phyloP scores from a whole-genome alignment of 306 rosid species.

The Cucurbita pepo region DNA sequence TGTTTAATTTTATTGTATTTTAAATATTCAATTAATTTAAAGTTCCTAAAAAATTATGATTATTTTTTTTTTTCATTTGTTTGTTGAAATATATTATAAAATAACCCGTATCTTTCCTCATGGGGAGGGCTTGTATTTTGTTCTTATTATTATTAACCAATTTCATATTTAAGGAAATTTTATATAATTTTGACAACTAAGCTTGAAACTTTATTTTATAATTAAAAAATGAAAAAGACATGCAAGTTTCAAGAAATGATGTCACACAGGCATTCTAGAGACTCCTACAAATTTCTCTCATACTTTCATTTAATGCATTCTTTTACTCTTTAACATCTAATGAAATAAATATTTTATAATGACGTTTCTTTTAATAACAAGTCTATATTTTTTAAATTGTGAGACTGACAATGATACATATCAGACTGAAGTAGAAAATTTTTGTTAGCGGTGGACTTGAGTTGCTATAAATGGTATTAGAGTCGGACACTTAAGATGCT shows the following conservation, averaged over 20 bases:
- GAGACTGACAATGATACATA: no score
- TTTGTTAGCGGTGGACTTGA: no score
- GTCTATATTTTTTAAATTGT: no score
- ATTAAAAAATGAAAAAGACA: no score
- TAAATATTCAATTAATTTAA: no score
- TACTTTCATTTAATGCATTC: background rate
- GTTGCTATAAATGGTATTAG: no score
- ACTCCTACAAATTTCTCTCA: background rate
- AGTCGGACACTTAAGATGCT: no score
- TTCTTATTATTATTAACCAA: background rate
- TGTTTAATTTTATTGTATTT: no score
- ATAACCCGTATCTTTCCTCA: background rate
- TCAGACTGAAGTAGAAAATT: no score
- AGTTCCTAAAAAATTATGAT: background rate
- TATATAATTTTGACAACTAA: no score
- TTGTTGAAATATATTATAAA: background rate
- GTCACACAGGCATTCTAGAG: background rate
- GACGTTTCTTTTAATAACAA: no score
- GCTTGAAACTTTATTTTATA: no score
- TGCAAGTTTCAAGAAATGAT: background rate
- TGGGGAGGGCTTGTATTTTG: background rate
- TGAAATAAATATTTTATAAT: background rate
- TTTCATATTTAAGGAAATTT: background rate
- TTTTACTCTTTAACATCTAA: background rate
- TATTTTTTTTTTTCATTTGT: background rate